phyloP scores from a whole-genome alignment of 106 monocot genomes.

The Dendrobium catenatum region DNA sequence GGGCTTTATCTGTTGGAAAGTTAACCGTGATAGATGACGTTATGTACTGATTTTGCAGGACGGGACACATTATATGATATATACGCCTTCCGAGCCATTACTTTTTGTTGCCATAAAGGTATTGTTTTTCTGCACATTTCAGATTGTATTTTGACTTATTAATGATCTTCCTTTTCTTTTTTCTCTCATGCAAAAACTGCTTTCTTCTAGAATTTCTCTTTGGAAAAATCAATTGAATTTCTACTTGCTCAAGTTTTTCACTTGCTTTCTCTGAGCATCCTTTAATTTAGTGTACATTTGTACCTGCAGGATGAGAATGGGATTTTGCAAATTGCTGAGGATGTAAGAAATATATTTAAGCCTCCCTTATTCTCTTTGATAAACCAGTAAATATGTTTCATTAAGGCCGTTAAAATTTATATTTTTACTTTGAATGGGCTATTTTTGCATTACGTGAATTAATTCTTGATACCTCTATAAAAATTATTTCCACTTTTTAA shows the following conservation, averaged over 20 bases:
- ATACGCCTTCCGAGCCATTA: slow-evolving; percentile 93
- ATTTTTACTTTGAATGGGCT: background rate
- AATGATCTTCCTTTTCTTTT: background rate
- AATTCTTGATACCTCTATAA: background rate
- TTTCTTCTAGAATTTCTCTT: background rate
- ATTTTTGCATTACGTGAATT: background rate
- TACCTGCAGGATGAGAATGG: slow-evolving; percentile 74
- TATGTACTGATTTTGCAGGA: slow-evolving; percentile 49
- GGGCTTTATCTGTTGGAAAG: background rate
- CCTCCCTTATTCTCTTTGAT: background rate
- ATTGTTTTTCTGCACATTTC: background rate
- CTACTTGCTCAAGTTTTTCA: background rate
- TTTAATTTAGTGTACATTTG: slow-evolving; percentile 6
- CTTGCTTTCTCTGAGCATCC: background rate
- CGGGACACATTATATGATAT: slow-evolving; percentile 92
- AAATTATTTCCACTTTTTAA: background rate
- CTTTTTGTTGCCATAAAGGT: slow-evolving; percentile 92
- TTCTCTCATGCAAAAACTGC: too few species aligned
- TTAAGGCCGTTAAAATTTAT: background rate
- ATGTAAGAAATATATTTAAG: slow-evolving; percentile 50
- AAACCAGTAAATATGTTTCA: background rate
- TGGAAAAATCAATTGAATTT: background rate
- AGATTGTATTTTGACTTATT: background rate
- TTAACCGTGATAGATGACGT: background rate
- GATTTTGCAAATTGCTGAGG: slow-evolving; percentile 72